Conservation (phyloP, 768 basidiomycete species). For the Termitomyces sp. region DNA sequence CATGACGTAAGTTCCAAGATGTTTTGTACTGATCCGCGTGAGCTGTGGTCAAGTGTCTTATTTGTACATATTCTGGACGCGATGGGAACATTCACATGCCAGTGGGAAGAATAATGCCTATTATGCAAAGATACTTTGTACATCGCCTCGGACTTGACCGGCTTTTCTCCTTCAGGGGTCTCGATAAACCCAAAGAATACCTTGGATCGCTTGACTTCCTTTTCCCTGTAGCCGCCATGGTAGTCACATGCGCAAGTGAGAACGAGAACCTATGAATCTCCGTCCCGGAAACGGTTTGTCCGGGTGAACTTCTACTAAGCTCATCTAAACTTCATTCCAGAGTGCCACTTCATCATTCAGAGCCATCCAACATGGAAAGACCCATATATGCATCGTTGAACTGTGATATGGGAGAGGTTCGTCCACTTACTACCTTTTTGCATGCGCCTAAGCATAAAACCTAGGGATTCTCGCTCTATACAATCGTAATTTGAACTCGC, state of each 20-base stretch:
- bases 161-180: too few species aligned
- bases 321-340: background rate
- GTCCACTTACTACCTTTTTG: background rate
- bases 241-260: background rate
- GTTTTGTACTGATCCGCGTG: too few species aligned
- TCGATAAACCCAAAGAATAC: too few species aligned
- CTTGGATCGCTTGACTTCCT: background rate
- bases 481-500: constrained; percentile 25
- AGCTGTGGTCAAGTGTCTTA: too few species aligned
- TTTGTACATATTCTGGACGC: too few species aligned
- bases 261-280: background rate
- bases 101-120: too few species aligned
- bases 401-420: constrained; percentile 54
- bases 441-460: background rate
- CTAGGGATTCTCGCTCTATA: constrained; percentile 50
- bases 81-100: too few species aligned
- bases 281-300: background rate
- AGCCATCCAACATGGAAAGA: background rate
- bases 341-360: background rate
- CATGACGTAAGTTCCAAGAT: too few species aligned
- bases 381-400: constrained; percentile 40
- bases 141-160: too few species aligned
- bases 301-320: background rate
- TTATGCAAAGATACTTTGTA: too few species aligned
- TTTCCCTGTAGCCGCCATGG: background rate